These are phyloP conservation scores for Cryptococcus neoformans DNA, from an alignment of 1,284 basidiomycete species.

Conservation along the genomic window DNA sequence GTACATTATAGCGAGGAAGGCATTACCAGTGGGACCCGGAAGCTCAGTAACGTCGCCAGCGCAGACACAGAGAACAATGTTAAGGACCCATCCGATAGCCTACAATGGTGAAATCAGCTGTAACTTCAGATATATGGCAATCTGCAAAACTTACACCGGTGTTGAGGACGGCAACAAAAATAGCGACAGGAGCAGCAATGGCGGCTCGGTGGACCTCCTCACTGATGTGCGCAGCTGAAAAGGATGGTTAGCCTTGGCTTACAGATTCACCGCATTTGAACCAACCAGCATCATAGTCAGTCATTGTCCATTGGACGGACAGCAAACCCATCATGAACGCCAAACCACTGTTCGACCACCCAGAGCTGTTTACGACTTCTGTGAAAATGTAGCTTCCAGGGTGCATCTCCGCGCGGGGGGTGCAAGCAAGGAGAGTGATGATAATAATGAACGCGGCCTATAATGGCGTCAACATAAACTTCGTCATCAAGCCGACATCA, in stretches of 20 bases:
- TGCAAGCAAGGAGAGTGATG: conserved; percentile 76
- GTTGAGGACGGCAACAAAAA: conserved; percentile 80
- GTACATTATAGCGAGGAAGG: conserved; percentile 72
- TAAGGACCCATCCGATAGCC: conserved; percentile 72
- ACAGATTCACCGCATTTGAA: background rate
- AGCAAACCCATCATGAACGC: conserved; percentile 84
- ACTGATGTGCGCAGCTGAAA: conserved; percentile 71
- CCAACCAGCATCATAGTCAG: conserved; percentile 47
- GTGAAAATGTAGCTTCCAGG: conserved; percentile 69
- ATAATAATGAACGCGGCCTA: conserved; percentile 59
- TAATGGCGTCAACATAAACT: background rate
- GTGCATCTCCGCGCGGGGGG: conserved; percentile 76
- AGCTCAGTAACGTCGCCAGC: conserved; percentile 52
- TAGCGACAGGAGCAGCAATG: conserved; percentile 78
- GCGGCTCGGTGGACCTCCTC: conserved; percentile 88
- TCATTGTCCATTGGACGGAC: conserved; percentile 85
- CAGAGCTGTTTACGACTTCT: conserved; percentile 55
- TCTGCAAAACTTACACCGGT: conserved; percentile 58
- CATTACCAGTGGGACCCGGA: conserved; percentile 63
- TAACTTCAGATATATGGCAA: background rate
- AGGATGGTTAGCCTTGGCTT: background rate
- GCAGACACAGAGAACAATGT: conserved; percentile 77
- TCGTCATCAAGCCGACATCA: background rate
- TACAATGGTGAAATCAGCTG: background rate
- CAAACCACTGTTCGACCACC: conserved; percentile 74